Conservation (phyloP, 306 rosid genomes). For the Geum urbanum region DNA sequence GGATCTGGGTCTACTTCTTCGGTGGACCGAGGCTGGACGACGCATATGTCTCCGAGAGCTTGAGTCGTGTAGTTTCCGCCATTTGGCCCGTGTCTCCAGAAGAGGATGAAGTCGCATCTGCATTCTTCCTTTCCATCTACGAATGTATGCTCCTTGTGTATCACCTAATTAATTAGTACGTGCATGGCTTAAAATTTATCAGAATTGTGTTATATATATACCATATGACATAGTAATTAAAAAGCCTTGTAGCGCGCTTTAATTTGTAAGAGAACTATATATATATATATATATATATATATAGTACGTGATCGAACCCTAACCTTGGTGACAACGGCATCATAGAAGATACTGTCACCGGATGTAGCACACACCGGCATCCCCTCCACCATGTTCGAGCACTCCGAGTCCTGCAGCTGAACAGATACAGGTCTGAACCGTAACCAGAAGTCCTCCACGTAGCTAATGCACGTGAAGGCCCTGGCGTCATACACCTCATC, state of each 20-base stretch:
- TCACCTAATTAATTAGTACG: too few species aligned
- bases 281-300: too few species aligned
- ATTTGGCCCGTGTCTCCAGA: constrained; percentile 65
- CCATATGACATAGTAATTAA: neutral
- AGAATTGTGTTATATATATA: too few species aligned
- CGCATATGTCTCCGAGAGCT: constrained; percentile 42
- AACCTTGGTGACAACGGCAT: constrained; percentile 37
- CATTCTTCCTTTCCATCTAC: constrained; percentile 50
- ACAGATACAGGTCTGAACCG: constrained; percentile 36
- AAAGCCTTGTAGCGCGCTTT: too few species aligned
- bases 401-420: constrained; percentile 44
- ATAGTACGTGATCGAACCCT: too few species aligned
- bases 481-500: constrained; percentile 13
- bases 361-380: constrained; percentile 25
- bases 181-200: too few species aligned
- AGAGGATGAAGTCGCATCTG: constrained; percentile 44
- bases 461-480: constrained; percentile 14
- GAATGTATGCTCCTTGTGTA: constrained; percentile 33
- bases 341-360: constrained; percentile 40
- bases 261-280: too few species aligned
- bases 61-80: constrained; percentile 26
- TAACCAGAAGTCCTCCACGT: constrained; percentile 15
- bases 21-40: constrained; percentile 31
- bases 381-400: constrained; percentile 21
- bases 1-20: constrained; percentile 34